Percentiles rank a stretch among this genome's conserved stretches.
phyloP scores from a whole-genome alignment of 208 protist genomes.

The Leptomonas pyrrhocoris region DNA sequence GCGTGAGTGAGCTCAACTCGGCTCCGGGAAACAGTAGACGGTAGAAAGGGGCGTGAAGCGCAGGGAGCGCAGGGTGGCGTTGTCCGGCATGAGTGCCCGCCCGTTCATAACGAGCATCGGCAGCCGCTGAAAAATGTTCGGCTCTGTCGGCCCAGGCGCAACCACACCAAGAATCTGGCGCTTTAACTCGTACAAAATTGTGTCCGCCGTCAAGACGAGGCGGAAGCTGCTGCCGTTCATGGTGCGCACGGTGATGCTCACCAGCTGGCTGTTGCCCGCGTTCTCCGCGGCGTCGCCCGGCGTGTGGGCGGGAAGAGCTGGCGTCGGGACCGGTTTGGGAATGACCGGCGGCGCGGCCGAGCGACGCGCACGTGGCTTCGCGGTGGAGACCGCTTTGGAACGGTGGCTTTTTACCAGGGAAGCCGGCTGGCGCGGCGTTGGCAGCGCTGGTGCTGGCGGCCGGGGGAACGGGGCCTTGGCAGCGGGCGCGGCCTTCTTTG shows the following conservation, averaged over 20 bases:
- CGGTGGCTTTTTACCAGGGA: background rate
- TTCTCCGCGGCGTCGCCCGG: background rate
- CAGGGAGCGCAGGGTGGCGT: slow-evolving; percentile 12
- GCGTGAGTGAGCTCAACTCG: background rate
- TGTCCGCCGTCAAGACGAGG: slow-evolving; percentile 6
- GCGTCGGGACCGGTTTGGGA: slow-evolving; percentile 32
- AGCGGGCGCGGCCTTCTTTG: slow-evolving; percentile 2
- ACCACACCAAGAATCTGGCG: slow-evolving; percentile 28
- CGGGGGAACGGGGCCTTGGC: too few species aligned
- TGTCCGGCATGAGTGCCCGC: slow-evolving; percentile 25
- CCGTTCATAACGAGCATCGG: slow-evolving; percentile 41
- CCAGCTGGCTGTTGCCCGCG: background rate
- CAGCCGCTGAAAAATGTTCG: slow-evolving; percentile 8
- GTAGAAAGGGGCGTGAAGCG: slow-evolving; percentile 23
- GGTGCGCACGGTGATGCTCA: slow-evolving; percentile 27
- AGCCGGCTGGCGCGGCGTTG: background rate
- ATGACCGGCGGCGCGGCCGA: slow-evolving; percentile 20
- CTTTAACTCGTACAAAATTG: slow-evolving; percentile 28
- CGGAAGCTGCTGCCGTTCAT: slow-evolving; percentile 37
- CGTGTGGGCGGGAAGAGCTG: slow-evolving; percentile 11
- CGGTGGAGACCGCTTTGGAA: too few species aligned
- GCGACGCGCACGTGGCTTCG: background rate
- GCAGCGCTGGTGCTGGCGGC: background rate
- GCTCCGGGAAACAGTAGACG: slow-evolving; percentile 36
- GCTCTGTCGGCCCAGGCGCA: slow-evolving; percentile 10